These are phyloP conservation scores for Chrysochromulina parva DNA, from an alignment of 78 protist species.

Conservation along the genomic window DNA sequence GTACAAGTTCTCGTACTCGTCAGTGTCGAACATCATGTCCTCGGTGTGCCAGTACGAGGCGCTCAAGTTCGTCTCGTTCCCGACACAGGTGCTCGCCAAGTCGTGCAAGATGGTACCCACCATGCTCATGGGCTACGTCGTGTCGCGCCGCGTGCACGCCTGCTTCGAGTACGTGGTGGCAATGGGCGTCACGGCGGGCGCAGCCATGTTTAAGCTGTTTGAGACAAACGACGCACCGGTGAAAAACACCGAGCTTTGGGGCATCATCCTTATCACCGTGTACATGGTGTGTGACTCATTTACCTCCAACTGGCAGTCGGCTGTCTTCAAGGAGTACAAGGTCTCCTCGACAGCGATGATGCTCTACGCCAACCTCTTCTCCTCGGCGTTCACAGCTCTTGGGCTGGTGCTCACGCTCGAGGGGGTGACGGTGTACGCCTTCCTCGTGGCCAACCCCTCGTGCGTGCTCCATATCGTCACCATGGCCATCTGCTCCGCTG, in stretches of 20 bases:
- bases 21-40: constrained; percentile 4
- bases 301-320: constrained; percentile 44
- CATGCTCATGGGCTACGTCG: constrained; percentile 33
- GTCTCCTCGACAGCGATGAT: constrained; percentile 29
- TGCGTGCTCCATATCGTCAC: not conserved
- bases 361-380: constrained; percentile 34
- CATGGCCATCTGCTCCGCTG: constrained; percentile 23
- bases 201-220: constrained; percentile 18
- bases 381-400: not conserved
- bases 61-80: constrained; percentile 40
- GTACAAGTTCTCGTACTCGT: not conserved
- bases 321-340: not conserved
- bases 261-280: not conserved
- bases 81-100: constrained; percentile 69
- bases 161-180: constrained; percentile 7
- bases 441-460: not conserved
- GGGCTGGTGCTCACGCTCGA: not conserved
- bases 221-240: not conserved
- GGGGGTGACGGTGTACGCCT: not conserved
- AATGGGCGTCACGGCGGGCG: constrained; percentile 26
- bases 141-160: not conserved
- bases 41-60: constrained; percentile 35
- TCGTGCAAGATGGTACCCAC: constrained; percentile 66
- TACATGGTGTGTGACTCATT: constrained; percentile 54
- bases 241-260: not conserved